These are phyloP conservation scores for Fusarium redolens DNA, from an alignment of 2,329 filamentous ascomycete species.

Conservation along the genomic window DNA sequence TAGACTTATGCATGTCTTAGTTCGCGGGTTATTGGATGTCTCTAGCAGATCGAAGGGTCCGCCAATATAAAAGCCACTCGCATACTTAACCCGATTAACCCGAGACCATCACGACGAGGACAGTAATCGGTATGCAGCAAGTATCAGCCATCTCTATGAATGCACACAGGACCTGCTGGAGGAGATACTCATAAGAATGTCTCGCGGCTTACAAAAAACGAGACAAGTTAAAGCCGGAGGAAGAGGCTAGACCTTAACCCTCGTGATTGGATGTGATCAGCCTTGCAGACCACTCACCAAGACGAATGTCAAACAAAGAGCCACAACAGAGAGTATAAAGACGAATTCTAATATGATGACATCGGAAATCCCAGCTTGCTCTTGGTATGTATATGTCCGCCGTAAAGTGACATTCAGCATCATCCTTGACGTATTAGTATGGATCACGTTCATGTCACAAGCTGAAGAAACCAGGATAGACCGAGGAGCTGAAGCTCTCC, in stretches of 20 bases:
- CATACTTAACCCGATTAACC: neutral
- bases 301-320: slow-evolving; percentile 7
- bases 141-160: neutral
- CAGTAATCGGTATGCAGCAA: slow-evolving; percentile 8
- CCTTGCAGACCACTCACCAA: neutral
- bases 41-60: neutral
- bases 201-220: neutral
- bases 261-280: neutral
- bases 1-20: slow-evolving; percentile 7
- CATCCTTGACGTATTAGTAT: neutral
- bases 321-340: neutral
- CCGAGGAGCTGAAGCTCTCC: neutral
- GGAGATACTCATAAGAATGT: neutral
- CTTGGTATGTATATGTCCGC: neutral
- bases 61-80: neutral
- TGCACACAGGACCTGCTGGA: neutral
- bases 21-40: slow-evolving; percentile 19
- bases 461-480: neutral
- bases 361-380: neutral
- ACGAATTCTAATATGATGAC: neutral
- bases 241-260: neutral
- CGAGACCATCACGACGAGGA: neutral
- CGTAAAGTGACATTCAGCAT: neutral
- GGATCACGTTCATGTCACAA: neutral
- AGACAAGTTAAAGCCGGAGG: slow-evolving; percentile 11